A percentile compares a stretch with the other conserved stretches of the same genome.
phyloP scores from a whole-genome alignment of 1,139 yeast genomes.

The Ogataea hybrid region DNA sequence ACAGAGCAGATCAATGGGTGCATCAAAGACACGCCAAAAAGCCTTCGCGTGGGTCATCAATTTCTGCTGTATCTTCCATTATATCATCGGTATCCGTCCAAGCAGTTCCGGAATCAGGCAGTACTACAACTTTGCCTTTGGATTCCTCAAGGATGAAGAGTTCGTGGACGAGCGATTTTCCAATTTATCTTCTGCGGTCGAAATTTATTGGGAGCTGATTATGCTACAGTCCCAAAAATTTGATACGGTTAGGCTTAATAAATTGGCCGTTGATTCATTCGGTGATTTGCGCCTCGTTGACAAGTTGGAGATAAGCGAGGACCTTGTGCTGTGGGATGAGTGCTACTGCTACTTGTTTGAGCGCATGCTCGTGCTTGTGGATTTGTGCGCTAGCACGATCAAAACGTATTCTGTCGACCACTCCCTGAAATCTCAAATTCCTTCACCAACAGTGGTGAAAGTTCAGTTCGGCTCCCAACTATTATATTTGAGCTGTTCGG shows the following conservation, averaged over 20 bases:
- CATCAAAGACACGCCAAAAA: conserved; percentile 23
- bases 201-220: conserved; percentile 23
- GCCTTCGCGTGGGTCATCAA: conserved; percentile 37
- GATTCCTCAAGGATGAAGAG: not conserved
- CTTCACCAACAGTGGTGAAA: conserved; percentile 18
- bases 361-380: conserved; percentile 21
- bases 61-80: conserved; percentile 37
- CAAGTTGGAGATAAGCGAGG: conserved; percentile 20
- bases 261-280: conserved; percentile 26
- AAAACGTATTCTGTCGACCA: conserved; percentile 14
- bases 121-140: conserved; percentile 1
- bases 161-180: conserved; percentile 20
- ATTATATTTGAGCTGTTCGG: conserved; percentile 27
- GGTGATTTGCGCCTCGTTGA: conserved; percentile 37
- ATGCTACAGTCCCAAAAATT: conserved; percentile 16
- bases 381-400: conserved; percentile 8
- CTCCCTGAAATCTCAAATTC: conserved; percentile 16
- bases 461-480: conserved; percentile 9
- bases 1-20: not conserved
- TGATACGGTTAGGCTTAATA: conserved; percentile 14
- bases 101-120: conserved; percentile 8
- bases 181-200: conserved; percentile 15
- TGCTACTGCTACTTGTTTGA: conserved; percentile 34
- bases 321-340: conserved; percentile 20
- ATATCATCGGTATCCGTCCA: conserved; percentile 34